Conservation (phyloP, 108 stramenopile genomes). For the Skeletonema grethae region DNA sequence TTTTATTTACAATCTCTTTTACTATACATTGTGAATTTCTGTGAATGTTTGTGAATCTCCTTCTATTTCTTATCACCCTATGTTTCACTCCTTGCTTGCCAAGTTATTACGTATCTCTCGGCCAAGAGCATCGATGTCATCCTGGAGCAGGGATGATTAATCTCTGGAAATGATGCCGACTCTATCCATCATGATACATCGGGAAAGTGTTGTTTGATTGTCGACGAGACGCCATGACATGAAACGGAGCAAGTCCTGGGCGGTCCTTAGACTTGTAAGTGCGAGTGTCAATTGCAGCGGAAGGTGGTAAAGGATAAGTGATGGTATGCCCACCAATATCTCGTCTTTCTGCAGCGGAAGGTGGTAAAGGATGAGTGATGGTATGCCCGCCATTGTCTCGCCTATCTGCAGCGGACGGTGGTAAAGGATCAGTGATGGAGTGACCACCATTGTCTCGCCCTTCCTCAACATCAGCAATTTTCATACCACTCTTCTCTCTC, state of each 20-base stretch:
- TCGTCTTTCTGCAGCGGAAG: not conserved
- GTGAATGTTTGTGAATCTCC: no score
- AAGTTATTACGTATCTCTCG: no score
- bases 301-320: not conserved
- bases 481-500: not conserved
- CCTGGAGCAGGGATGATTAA: no score
- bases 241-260: not conserved
- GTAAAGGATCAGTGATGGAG: no score
- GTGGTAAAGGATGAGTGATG: no score
- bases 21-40: no score
- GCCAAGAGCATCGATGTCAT: no score
- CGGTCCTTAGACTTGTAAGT: not conserved
- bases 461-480: not conserved
- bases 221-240: not conserved
- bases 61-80: no score
- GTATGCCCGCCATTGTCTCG: not conserved
- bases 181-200: not conserved
- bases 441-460: not conserved
- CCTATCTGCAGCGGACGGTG: not conserved
- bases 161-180: not conserved
- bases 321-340: not conserved
- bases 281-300: not conserved
- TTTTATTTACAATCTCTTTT: no score
- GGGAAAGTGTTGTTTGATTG: not conserved
- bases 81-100: no score